Percentiles rank a stretch among this genome's conserved stretches.
Conservation (phyloP, 2,329 filamentous ascomycete species). For the Aspergillus carbonarius region DNA sequence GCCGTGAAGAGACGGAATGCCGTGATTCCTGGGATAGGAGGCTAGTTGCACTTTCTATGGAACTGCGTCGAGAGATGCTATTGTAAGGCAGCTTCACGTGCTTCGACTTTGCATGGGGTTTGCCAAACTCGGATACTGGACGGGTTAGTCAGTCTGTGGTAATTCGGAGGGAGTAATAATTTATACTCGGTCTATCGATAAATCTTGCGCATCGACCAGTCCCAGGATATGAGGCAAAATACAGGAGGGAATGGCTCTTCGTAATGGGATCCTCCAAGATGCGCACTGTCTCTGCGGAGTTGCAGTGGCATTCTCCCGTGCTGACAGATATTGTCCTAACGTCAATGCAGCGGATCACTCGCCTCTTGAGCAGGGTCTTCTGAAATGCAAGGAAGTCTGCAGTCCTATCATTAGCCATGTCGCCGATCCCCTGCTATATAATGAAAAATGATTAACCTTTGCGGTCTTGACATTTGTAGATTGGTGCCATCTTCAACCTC, state of each 20-base stretch:
- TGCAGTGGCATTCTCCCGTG: conserved; percentile 3
- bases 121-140: conserved; percentile 6
- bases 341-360: conserved; percentile 4
- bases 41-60: conserved; percentile 9
- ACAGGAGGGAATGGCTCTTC: not conserved
- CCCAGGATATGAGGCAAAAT: not conserved
- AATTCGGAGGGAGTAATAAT: no score
- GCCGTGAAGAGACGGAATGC: not conserved
- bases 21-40: conserved; percentile 8
- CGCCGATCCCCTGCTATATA: not conserved
- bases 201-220: not conserved
- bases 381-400: conserved; percentile 12
- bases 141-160: not conserved
- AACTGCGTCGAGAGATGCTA: conserved; percentile 3
- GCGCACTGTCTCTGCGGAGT: conserved; percentile 8
- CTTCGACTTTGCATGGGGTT: not conserved
- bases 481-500: not conserved
- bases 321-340: conserved; percentile 5
- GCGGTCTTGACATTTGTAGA: conserved; percentile 5
- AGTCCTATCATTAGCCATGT: not conserved
- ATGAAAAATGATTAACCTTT: not conserved
- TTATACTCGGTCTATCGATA: not conserved
- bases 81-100: not conserved
- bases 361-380: not conserved
- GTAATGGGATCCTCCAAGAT: conserved; percentile 2